Evolutionary conservation across 2,329 filamentous ascomycete genomes (phyloP).

Genomic region (Verticillium tricorpus): DNA sequence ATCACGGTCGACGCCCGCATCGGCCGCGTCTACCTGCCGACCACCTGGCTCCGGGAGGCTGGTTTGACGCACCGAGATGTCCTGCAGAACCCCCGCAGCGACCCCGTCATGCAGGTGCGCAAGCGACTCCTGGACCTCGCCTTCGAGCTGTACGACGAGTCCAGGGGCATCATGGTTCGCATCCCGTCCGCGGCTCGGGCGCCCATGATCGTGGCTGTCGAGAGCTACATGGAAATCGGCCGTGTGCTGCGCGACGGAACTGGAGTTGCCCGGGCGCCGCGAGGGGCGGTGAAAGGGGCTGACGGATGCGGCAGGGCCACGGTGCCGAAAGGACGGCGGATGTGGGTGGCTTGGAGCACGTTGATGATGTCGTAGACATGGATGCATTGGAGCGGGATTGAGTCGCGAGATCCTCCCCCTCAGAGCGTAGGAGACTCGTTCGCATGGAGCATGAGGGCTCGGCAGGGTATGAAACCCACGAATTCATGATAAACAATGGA

Average conservation of each 20-base stretch:
- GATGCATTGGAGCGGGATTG: not conserved
- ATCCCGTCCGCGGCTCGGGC: slow-evolving; percentile 57
- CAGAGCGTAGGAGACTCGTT: not conserved
- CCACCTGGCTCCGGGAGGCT: slow-evolving; percentile 56
- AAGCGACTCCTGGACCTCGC: slow-evolving; percentile 53
- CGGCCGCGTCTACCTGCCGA: slow-evolving; percentile 64
- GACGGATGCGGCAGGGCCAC: slow-evolving; percentile 29
- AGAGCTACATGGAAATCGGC: slow-evolving; percentile 75
- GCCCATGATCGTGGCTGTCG: slow-evolving; percentile 64
- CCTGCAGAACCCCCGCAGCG: slow-evolving; percentile 41
- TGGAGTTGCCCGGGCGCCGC: slow-evolving; percentile 30
- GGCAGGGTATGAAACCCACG: not conserved
- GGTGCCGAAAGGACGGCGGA: slow-evolving; percentile 38
- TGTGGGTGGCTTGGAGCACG: slow-evolving; percentile 55
- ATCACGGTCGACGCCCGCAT: slow-evolving; percentile 63
- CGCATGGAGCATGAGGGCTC: not conserved
- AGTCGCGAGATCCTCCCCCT: not conserved
- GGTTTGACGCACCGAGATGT: slow-evolving; percentile 51
- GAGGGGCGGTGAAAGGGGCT: slow-evolving; percentile 2
- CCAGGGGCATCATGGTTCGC: slow-evolving; percentile 52
- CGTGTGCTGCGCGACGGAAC: slow-evolving; percentile 45
- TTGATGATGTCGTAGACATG: slow-evolving; percentile 23
- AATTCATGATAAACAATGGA: not conserved
- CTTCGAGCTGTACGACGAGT: slow-evolving; percentile 53
- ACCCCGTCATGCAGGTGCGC: slow-evolving; percentile 45